A percentile compares a stretch with the other conserved stretches of the same genome.
These are phyloP conservation scores for Geoglossum glabrum DNA, from an alignment of 495 filamentous ascomycete species.

Conservation along the genomic window DNA sequence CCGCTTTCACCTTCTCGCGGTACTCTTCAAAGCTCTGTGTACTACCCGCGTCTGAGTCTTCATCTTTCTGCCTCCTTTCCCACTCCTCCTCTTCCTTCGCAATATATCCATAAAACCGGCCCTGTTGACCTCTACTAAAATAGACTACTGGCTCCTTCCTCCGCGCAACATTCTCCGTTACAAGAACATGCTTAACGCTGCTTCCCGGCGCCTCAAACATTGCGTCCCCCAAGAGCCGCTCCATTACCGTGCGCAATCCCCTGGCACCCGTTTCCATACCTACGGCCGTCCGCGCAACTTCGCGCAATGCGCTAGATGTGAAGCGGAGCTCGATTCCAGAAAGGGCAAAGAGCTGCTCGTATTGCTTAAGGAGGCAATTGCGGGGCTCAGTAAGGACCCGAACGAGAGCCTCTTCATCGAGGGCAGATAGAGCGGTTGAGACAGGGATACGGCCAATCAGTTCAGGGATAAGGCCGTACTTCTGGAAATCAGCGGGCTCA, in stretches of 20 bases:
- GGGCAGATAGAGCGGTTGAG: slow-evolving; percentile 59
- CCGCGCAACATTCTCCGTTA: slow-evolving; percentile 53
- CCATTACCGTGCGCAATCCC: slow-evolving; percentile 74
- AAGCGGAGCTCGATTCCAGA: slow-evolving; percentile 69
- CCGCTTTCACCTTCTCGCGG: slow-evolving; percentile 13
- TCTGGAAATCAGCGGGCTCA: slow-evolving; percentile 65
- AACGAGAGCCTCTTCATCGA: slow-evolving; percentile 59
- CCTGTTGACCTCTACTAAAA: slow-evolving; percentile 38
- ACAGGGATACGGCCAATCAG: slow-evolving; percentile 81
- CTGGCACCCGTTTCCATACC: slow-evolving; percentile 73
- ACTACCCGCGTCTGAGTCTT: slow-evolving; percentile 12
- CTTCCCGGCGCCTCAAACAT: slow-evolving; percentile 78
- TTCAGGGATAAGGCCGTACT: slow-evolving; percentile 88
- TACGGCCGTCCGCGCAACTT: slow-evolving; percentile 53
- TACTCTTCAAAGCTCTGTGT: slow-evolving; percentile 1
- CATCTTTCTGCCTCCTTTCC: slow-evolving; percentile 26
- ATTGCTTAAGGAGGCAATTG: slow-evolving; percentile 71
- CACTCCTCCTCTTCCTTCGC: slow-evolving; percentile 43
- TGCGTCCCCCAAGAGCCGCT: slow-evolving; percentile 62
- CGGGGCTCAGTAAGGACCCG: slow-evolving; percentile 82
- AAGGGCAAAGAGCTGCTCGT: slow-evolving; percentile 64
- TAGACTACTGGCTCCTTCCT: slow-evolving; percentile 41
- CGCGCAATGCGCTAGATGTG: slow-evolving; percentile 56
- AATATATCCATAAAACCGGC: slow-evolving; percentile 36
- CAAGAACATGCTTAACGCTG: slow-evolving; percentile 46